phyloP scores from a whole-genome alignment of 2,329 filamentous ascomycete species.

The Orbilia javanica region DNA sequence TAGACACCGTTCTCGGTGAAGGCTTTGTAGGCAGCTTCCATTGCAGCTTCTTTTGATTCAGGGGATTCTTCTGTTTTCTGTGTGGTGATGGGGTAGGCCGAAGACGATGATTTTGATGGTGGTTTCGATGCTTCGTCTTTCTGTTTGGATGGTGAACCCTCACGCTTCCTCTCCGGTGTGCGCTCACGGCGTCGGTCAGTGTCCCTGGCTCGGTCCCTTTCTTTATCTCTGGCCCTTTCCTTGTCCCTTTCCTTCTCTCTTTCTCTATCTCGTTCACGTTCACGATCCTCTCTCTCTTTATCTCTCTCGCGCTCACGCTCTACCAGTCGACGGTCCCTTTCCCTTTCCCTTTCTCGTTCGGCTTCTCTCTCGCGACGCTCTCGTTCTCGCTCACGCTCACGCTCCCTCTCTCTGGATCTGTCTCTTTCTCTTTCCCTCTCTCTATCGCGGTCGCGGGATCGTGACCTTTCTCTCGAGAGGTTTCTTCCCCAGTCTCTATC shows the following conservation, averaged over 20 bases:
- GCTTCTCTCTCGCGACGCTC: constrained; percentile 25
- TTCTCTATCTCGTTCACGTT: constrained; percentile 27
- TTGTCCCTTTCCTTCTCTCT: constrained; percentile 31
- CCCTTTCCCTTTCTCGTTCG: constrained; percentile 11
- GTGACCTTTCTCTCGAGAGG: constrained; percentile 38
- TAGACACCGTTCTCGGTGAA: not conserved
- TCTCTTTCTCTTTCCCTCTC: constrained; percentile 46
- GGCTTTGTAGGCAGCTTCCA: not conserved
- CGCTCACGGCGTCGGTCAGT: constrained; percentile 31
- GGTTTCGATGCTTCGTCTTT: constrained; percentile 40
- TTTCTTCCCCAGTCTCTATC: constrained; percentile 44
- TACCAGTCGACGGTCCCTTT: constrained; percentile 34
- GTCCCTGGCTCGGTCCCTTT: constrained; percentile 34
- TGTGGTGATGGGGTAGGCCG: not conserved
- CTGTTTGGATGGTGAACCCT: constrained; percentile 27
- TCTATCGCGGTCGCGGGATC: constrained; percentile 45
- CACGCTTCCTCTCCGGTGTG: constrained; percentile 33
- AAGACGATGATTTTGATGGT: not conserved
- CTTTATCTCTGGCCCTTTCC: constrained; percentile 30
- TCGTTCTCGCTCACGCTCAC: constrained; percentile 18
- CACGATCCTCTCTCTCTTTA: constrained; percentile 22
- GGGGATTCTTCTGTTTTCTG: constrained; percentile 13
- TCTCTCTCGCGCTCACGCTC: constrained; percentile 48
- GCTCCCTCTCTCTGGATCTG: constrained; percentile 37
- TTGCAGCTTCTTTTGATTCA: constrained; percentile 4